phyloP scores from a whole-genome alignment of 495 filamentous ascomycete genomes.

The Entonaema liquescens region DNA sequence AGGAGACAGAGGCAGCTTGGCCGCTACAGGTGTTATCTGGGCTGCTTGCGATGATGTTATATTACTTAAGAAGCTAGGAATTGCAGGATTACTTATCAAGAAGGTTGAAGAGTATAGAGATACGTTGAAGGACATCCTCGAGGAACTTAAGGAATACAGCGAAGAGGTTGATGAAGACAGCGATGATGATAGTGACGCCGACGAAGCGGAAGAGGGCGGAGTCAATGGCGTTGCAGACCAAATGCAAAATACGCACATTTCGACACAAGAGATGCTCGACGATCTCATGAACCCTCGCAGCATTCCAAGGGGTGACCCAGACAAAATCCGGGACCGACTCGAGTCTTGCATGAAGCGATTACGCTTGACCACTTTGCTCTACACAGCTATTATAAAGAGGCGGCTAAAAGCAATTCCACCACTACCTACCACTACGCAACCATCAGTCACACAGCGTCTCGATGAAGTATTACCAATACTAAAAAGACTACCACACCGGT shows the following conservation, averaged over 20 bases:
- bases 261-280: constrained; percentile 60
- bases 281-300: constrained; percentile 63
- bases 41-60: constrained; percentile 76
- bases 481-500: constrained; percentile 52
- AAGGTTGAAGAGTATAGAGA: constrained; percentile 74
- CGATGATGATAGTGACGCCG: constrained; percentile 52
- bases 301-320: constrained; percentile 63
- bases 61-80: constrained; percentile 67
- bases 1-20: constrained; percentile 63
- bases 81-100: constrained; percentile 66
- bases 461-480: constrained; percentile 55
- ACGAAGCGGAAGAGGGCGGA: constrained; percentile 47
- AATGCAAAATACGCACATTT: constrained; percentile 39
- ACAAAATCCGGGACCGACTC: constrained; percentile 64
- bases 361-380: constrained; percentile 65
- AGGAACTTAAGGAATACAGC: constrained; percentile 86
- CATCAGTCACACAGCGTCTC: constrained; percentile 48
- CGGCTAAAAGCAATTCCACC: constrained; percentile 63
- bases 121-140: constrained; percentile 78
- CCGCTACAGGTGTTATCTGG: constrained; percentile 69
- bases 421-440: constrained; percentile 39
- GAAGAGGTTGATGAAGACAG: constrained; percentile 66
- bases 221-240: constrained; percentile 37
- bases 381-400: constrained; percentile 67
- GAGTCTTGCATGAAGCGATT: constrained; percentile 65